These are phyloP conservation scores for Massarina eburnea DNA, from an alignment of 2,329 filamentous ascomycete species.

Conservation along the genomic window DNA sequence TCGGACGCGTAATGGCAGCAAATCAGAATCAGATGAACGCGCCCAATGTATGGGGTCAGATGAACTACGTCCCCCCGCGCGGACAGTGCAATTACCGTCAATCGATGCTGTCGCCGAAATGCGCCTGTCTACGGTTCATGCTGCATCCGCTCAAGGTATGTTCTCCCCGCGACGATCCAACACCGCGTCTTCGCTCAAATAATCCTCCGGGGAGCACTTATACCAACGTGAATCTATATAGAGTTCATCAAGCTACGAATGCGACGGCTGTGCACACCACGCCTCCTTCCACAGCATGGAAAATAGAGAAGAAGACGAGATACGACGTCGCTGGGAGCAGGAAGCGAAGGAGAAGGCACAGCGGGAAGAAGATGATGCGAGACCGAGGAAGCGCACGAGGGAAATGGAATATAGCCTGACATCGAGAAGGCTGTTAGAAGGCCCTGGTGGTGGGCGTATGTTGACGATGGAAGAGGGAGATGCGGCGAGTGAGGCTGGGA, in stretches of 20 bases:
- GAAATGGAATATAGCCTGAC: constrained; percentile 23
- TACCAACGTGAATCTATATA: constrained; percentile 13
- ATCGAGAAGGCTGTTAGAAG: background rate
- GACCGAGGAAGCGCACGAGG: constrained; percentile 31
- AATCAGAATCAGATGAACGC: background rate
- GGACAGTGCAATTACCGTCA: constrained; percentile 55
- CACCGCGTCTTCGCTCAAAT: too few relatives aligned
- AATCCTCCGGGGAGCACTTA: too few relatives aligned
- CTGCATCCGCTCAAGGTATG: constrained; percentile 57
- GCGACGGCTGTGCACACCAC: constrained; percentile 59
- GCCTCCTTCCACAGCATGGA: constrained; percentile 58
- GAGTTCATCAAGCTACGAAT: constrained; percentile 55
- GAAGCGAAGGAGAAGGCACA: constrained; percentile 37
- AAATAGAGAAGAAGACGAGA: constrained; percentile 52
- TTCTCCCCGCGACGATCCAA: too few relatives aligned
- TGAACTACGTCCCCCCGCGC: constrained; percentile 54
- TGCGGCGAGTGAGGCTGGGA: constrained; percentile 6
- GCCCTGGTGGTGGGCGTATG: constrained; percentile 4
- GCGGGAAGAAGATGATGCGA: constrained; percentile 4
- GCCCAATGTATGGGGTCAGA: constrained; percentile 52
- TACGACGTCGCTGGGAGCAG: constrained; percentile 48
- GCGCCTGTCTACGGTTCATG: constrained; percentile 60
- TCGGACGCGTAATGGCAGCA: background rate
- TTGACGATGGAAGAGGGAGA: constrained; percentile 11
- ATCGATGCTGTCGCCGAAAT: constrained; percentile 49